A percentile compares a stretch with the other conserved stretches of the same genome.
phyloP scores from a whole-genome alignment of 805 yeast genomes.

The Yueomyces sinensis region DNA sequence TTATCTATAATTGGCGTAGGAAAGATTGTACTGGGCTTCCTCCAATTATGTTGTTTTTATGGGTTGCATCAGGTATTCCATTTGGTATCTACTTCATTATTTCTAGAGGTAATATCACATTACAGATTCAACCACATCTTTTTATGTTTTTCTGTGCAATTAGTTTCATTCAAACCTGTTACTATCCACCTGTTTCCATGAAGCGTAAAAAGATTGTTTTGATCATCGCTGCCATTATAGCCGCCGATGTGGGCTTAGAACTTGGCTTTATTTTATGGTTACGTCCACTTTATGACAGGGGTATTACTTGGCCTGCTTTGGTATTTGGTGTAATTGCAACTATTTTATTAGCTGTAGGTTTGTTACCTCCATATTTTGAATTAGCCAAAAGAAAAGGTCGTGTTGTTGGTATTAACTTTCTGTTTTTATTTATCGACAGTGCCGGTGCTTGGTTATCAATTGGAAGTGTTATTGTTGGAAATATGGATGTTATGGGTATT shows the following conservation, averaged over 20 bases:
- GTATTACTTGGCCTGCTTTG: conserved; percentile 60
- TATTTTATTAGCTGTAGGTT: conserved; percentile 58
- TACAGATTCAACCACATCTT: conserved; percentile 78
- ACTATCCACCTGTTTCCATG: conserved; percentile 54
- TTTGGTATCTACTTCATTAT: conserved; percentile 75
- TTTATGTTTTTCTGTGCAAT: conserved; percentile 58
- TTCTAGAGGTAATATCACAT: conserved; percentile 57
- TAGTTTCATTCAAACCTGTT: conserved; percentile 55
- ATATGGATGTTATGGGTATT: conserved; percentile 67
- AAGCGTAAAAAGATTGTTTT: conserved; percentile 25
- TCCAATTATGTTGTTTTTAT: conserved; percentile 73
- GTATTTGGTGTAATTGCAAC: conserved; percentile 75
- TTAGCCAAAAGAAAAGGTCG: conserved; percentile 65
- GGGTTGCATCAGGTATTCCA: conserved; percentile 73
- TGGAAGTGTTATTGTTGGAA: conserved; percentile 45
- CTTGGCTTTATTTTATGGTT: conserved; percentile 62
- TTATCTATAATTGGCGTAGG: conserved; percentile 53
- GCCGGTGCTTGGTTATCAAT: conserved; percentile 74
- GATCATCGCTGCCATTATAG: conserved; percentile 27
- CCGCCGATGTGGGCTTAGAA: conserved; percentile 45
- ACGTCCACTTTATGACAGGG: conserved; percentile 39
- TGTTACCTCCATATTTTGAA: conserved; percentile 84
- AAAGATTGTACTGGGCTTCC: conserved; percentile 84
- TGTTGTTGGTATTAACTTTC: conserved; percentile 80
- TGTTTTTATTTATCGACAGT: conserved; percentile 64